Evolutionary conservation across 1,284 basidiomycete species (phyloP), one percentile per base, ranked within the genome.

Genomic region (Boletus smithii): DNA sequence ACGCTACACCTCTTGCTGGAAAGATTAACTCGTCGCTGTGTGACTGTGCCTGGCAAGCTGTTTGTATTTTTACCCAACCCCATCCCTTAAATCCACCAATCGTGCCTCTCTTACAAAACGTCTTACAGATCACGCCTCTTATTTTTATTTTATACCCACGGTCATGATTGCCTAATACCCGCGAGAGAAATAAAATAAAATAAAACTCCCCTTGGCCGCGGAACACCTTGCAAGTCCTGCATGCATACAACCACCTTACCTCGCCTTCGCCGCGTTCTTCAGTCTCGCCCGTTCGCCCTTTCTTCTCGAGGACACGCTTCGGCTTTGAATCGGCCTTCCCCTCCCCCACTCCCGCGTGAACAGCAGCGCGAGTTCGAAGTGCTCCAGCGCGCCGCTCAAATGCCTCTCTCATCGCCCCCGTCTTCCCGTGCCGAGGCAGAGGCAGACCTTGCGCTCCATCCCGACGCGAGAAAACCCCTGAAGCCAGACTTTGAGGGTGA

Each of bases 361-460:
- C 76, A 86, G 50, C 88, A 91, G 59, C 77, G 77, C 29, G 85
- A 90, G 63, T 91, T 91, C 50, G 86, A 91, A 59, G 74, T 81
- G 18, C 81, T 89, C 31, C 75, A 84, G 50, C 79, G 82, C 35
- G 69, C 69, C 27, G 81, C 81, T 0, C 77, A 82, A n/a, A n/a
- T n/a, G n/a, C n/a, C n/a, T n/a, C n/a, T n/a, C n/a, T n/a, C n/a
- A 53, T 66, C 50, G 65, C n/a, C 55, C 58, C 9, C 14, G 53
- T 46, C 49, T 18, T 49, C 62, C 8, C 46, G 48, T 17, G 48
- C 54, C 3, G 62, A 67, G 11, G 54, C 67, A 17, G 72, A 75
- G 44, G 61, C 69, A 11, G 71, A 72, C 13, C 66, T 73, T 14
- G 65, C 71, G 3, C 60, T 80, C 33, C 88, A 90, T 58, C 86